A percentile compares a stretch with the other conserved stretches of the same genome.
Evolutionary conservation across 129 eudicot genomes (phyloP).

Genomic region (Escallonia rubra): DNA sequence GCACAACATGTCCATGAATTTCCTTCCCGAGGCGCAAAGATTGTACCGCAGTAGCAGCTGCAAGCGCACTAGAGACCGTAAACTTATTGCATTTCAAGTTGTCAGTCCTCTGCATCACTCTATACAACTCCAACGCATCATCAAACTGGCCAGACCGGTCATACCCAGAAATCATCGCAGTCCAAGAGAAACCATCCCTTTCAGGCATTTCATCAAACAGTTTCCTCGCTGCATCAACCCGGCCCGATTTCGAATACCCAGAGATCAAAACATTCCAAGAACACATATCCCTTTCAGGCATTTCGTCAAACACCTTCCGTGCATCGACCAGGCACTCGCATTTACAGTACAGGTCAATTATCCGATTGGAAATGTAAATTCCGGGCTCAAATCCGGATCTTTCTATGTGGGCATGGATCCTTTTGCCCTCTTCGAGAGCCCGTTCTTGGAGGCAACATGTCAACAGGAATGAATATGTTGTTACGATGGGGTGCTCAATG

Average conservation of each 20-base stretch:
- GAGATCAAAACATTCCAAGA: constrained; percentile 59
- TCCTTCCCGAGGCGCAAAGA: constrained; percentile 50
- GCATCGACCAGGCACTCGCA: constrained; percentile 54
- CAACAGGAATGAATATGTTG: constrained; percentile 28
- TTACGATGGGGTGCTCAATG: constrained; percentile 16
- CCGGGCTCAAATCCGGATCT: constrained; percentile 39
- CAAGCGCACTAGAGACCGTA: constrained; percentile 45
- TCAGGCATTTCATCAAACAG: constrained; percentile 63
- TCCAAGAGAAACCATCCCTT: constrained; percentile 67
- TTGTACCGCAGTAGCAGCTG: constrained; percentile 50
- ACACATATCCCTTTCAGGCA: constrained; percentile 49
- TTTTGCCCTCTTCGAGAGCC: constrained; percentile 37
- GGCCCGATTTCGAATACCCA: constrained; percentile 45
- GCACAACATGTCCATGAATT: constrained; percentile 57
- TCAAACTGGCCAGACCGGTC: constrained; percentile 36
- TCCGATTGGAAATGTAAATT: constrained; percentile 33
- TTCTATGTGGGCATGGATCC: constrained; percentile 44
- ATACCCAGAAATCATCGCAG: constrained; percentile 67
- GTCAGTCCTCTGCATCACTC: constrained; percentile 41
- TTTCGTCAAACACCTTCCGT: constrained; percentile 45
- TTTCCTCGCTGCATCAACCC: constrained; percentile 36
- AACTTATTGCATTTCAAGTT: constrained; percentile 34
- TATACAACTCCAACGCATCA: constrained; percentile 43
- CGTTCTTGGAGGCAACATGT: constrained; percentile 40
- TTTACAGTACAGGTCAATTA: constrained; percentile 44